Evolutionary conservation across 2,329 filamentous ascomycete genomes (phyloP), one percentile per base, ranked within the genome.

Genomic region (Emergomyces africanus): DNA sequence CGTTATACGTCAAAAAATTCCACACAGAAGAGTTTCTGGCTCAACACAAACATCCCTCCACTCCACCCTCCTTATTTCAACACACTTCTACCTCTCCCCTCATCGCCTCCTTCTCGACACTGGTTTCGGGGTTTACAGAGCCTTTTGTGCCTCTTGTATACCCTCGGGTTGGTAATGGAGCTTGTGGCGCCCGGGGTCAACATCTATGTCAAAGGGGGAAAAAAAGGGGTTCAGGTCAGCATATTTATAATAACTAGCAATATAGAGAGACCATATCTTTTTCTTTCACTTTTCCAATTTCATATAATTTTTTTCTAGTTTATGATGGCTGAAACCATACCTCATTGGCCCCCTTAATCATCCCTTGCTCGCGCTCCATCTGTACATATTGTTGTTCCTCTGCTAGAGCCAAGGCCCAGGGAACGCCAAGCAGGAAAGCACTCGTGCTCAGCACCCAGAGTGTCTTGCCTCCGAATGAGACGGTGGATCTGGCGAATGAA

Each of bases 321-420:
- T 30, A 30, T 33, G 51, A 30, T 54, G 25, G 9, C 41, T 42
- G 28, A 57, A 60, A 61, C 75, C 78, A 68, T 69, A 86, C 83
- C 79, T 96, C 89, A 71, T 88, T 86, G 64, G 90, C 90, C 70
- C 88, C 84, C 82, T 96, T 89, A 74, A 94, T 88, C 89, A 96
- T 94, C 75, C 88, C 86, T 83, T 91, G 90, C 79, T 96, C 92
- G 75, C 90, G 85, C 84, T 99, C 94, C 90, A 96, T 95, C 79
- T 96, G 92, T 65, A 92, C 81, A 73, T 95, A 85, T 79, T 96
- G 89, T 81, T 96, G 90, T 80, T 99, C 94, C 80, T 99, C 94
- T 64, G 88, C 86, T 72, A 90, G 92, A 60, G 90, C 92, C 66
- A 99, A 80, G 61, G 90, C 91, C 81, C 90, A 97, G 59, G 94